Evolutionary conservation across 768 basidiomycete genomes (phyloP), one percentile per base, ranked within the genome.

Genomic region (Nidularia pulvinata): DNA sequence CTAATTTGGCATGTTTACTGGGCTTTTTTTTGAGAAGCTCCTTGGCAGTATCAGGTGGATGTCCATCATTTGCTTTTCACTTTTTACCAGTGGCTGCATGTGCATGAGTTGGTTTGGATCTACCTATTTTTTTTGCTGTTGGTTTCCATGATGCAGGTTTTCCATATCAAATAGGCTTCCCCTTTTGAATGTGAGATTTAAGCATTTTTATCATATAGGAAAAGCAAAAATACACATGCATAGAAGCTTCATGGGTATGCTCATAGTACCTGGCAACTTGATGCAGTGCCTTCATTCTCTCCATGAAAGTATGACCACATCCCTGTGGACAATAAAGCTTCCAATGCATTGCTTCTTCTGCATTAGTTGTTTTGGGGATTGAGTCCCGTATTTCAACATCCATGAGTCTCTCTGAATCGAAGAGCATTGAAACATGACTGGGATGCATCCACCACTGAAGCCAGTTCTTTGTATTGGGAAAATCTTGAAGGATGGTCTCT

Each of bases 381-480:
- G 33, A 35, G 10, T 53, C 36, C 54, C 55, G 54, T 5, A 62
- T 39, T 6, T 39, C 43, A 7, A 35, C 14, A n/a, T 59, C 60
- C 55, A 61, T 59, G 13, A 39, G 34, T 3, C 50, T 48, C 37
- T 61, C 53, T 2, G 60, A 59, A 13, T 25, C 30, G 43, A 57
- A 61, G 5, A 75, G 52, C 67, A 72, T 71, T 4, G 51, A 36
- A 1, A 71, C 68, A 57, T 66, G 64, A 1, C 52, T 45, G 6
- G 49, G 47, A 0, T 63, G 58, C 19, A 61, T 37, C 71, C 70
- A 76, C 73, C 73, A 76, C 1, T 55, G 37, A 30, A 73, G 48
- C 72, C 73, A 74, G 5, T 32, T 10, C 22, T 51, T 32, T 14
- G 56, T 50, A 25, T 51, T 32, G 7, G 67, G 65, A 51, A 65